Base-by-base conservation (phyloP, 345 rosid species). In the Draba incana region DNA sequence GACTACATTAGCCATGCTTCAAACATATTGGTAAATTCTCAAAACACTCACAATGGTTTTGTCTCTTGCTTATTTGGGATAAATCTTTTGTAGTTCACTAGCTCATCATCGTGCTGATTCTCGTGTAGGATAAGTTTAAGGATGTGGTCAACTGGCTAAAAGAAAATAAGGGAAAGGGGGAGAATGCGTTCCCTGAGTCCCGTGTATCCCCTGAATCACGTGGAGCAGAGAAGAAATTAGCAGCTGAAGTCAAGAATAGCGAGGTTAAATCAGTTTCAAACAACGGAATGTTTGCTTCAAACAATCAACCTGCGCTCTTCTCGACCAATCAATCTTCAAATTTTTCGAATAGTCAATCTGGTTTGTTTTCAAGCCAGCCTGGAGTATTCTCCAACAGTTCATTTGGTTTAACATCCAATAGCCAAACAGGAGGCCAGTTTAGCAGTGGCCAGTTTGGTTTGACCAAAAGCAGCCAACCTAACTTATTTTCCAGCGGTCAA, bases 61-160 rank as follows among this genome's bases (percentile, higher is more conserved):
- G 10, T 28, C 5, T 0, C 51, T 74, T 66, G 25, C 49, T 66
- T 51, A 6, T 16, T 15, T 27, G 38, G 61, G 69, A 27, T 68
- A 16, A 10, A 25, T 1, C 12, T 38, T 54, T 37, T 8, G 31
- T 62, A 23, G 59, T 39, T 61, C 61, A 45, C 44, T 37, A 59
- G 23, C 69, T 68, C 49, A 68, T 61, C 27, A 47, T 28, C 23
- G 25, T 52, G 28, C 45, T 27, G 16, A 25, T 50, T 35, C 31
- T 62, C 10, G 50, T 71, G 75, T 79, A 89, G 99, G 97, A 82
- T 64, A 86, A 86, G 76, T 91, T 91, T 80, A 84, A 75, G 78
- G 96, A 94, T 79, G 92, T 91, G 43, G 96, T 94, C 66, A 74
- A 69, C 70, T 91, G 97, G 99, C 84, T 94, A 52, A 84, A 86